Evolutionary conservation across 306 rosid genomes (phyloP), one percentile per base, ranked within the genome.

Genomic region (Carpinus viminea): DNA sequence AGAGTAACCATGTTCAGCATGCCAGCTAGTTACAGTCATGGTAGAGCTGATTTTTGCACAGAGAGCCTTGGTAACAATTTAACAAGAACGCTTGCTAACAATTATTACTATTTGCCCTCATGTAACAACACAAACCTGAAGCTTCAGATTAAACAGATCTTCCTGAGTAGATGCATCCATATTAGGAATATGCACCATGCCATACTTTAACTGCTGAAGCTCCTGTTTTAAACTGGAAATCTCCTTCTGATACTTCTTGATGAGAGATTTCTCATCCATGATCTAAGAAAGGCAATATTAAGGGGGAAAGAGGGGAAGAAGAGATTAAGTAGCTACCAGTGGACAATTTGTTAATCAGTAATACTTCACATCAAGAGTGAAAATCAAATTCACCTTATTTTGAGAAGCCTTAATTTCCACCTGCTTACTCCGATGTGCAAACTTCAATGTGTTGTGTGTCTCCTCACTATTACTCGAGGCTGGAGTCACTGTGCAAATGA

Each of bases 401-500:
- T 85, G 91, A 78, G 91, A 81, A 69, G 91, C 91, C 75, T 85
- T 85, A 70, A 88, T 79, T 81, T 88, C 91, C 68, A 88, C 89
- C 43, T 61, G 85, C 80, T 88, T 88, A 82, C 91, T 88, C 36
- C 91, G 87, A 76, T 88, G 89, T 43, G 91, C 91, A 79, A 88
- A 88, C 84, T 88, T 88, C 76, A 88, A 18, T 21, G 91, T 85
- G 76, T 85, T 88, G 81, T 88, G 91, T 1, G 89, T 88, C 78
- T 88, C 91, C 86, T 88, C 91, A 21, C 77, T 83, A 71, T 85
- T 88, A 84, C 91, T 83, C 54, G 91, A 88, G 69, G 91, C 89
- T 64, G 91, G 91, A 57, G 91, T 88, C 81, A 88, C 79, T 0
- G 86, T 88, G 83, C 91, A 88, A 68, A 88, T 88, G 81, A 88